phyloP scores from a whole-genome alignment of 179 eudicot genomes.

The Beta corolliflora region DNA sequence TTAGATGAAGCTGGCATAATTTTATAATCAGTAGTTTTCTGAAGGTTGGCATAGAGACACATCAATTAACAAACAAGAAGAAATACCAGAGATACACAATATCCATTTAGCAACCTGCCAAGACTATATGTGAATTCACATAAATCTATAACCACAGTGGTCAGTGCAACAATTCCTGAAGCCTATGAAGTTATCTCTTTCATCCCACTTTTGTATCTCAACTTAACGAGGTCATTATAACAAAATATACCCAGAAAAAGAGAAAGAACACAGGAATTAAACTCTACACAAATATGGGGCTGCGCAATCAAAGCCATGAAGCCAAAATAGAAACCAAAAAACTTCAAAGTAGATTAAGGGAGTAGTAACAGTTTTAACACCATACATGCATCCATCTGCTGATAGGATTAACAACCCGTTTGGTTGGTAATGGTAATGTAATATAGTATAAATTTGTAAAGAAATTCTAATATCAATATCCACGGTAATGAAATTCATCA shows the following conservation, averaged over 20 bases:
- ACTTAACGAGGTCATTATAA: neutral
- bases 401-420: no score
- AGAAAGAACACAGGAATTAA: no score
- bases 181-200: neutral
- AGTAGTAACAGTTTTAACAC: no score
- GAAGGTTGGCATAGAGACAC: neutral
- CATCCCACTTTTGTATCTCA: neutral
- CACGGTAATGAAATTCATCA: no score
- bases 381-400: no score
- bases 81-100: neutral
- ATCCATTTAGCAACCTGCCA: neutral
- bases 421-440: no score
- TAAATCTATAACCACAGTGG: neutral
- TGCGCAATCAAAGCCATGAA: no score
- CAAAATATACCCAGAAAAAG: neutral
- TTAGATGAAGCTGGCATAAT: neutral
- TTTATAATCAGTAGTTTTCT: neutral
- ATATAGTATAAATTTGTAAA: no score
- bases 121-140: neutral
- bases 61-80: slow-evolving; percentile 1
- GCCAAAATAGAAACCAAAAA: neutral
- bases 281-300: neutral
- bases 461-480: no score
- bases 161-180: neutral
- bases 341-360: no score